Evolutionary conservation across 768 basidiomycete species (phyloP).

Genomic region (Amanita inopinata): DNA sequence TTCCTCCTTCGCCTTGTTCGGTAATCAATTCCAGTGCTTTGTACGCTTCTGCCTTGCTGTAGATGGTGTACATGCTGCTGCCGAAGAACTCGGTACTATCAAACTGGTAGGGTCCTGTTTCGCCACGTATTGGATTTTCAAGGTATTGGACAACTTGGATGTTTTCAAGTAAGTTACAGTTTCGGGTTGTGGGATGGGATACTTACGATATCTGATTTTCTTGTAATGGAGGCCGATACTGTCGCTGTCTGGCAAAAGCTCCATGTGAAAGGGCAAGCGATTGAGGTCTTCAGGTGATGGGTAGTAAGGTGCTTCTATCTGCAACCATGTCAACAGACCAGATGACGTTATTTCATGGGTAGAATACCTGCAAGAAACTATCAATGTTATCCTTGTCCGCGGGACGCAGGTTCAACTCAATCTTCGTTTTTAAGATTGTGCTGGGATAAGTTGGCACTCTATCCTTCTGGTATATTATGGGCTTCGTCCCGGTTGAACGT

Average conservation of each 20-base stretch:
- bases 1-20: conserved; percentile 18
- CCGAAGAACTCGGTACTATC: neutral
- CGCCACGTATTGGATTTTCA: no score
- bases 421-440: conserved; percentile 11
- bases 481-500: conserved; percentile 15
- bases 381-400: neutral
- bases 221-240: neutral
- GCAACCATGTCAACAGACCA: neutral
- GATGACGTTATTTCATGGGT: no score
- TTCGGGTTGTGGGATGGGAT: no score
- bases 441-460: conserved; percentile 16
- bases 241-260: neutral
- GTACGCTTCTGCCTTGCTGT: conserved; percentile 13
- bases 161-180: no score
- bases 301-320: conserved; percentile 1
- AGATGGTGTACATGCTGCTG: conserved; percentile 10
- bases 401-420: conserved; percentile 5
- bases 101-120: no score
- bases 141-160: no score
- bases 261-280: neutral
- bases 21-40: conserved; percentile 15
- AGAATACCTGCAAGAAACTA: conserved; percentile 3
- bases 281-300: neutral
- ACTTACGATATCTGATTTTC: neutral
- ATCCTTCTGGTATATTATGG: conserved; percentile 14